Conservation (phyloP, 768 basidiomycete species). For the Rhodotorula sphaerocarpa region DNA sequence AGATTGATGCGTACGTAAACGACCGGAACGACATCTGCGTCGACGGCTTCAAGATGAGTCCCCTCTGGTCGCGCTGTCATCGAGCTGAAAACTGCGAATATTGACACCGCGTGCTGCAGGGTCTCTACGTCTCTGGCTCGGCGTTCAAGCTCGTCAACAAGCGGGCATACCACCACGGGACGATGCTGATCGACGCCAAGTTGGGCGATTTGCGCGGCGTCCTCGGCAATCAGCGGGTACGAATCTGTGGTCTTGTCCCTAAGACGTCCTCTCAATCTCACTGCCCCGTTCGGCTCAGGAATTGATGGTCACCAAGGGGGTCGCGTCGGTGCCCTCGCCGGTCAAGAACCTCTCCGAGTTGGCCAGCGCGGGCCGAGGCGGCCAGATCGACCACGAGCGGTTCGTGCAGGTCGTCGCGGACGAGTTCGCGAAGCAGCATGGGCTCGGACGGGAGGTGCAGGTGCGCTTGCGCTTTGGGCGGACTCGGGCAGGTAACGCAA, state of each 20-base stretch:
- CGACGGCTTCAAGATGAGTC: slow-evolving; percentile 76
- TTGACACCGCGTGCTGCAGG: too few species aligned
- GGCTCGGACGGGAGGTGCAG: slow-evolving; percentile 5
- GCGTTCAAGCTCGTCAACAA: slow-evolving; percentile 90
- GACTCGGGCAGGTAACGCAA: too few species aligned
- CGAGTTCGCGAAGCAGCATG: slow-evolving; percentile 61
- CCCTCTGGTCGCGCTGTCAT: slow-evolving; percentile 17
- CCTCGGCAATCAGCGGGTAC: slow-evolving; percentile 59
- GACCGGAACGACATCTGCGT: slow-evolving; percentile 88
- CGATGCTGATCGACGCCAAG: slow-evolving; percentile 85
- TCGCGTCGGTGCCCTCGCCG: slow-evolving; percentile 83
- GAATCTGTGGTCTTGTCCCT: slow-evolving; percentile 21
- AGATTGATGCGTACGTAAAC: slow-evolving; percentile 65
- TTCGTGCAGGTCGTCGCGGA: slow-evolving; percentile 63
- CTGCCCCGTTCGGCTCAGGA: slow-evolving; percentile 50
- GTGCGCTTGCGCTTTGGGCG: slow-evolving; percentile 8
- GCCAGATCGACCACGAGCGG: slow-evolving; percentile 54
- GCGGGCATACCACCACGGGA: slow-evolving; percentile 94
- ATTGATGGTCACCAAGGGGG: slow-evolving; percentile 71
- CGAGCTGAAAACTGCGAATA: neutral
- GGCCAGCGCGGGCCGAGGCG: slow-evolving; percentile 38
- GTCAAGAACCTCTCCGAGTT: slow-evolving; percentile 69
- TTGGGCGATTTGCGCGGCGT: slow-evolving; percentile 65
- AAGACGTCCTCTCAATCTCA: too few species aligned
- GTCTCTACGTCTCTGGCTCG: slow-evolving; percentile 94